These are phyloP conservation scores for Ustilaginoidea virens DNA, from an alignment of 2,329 filamentous ascomycete species.

Conservation along the genomic window DNA sequence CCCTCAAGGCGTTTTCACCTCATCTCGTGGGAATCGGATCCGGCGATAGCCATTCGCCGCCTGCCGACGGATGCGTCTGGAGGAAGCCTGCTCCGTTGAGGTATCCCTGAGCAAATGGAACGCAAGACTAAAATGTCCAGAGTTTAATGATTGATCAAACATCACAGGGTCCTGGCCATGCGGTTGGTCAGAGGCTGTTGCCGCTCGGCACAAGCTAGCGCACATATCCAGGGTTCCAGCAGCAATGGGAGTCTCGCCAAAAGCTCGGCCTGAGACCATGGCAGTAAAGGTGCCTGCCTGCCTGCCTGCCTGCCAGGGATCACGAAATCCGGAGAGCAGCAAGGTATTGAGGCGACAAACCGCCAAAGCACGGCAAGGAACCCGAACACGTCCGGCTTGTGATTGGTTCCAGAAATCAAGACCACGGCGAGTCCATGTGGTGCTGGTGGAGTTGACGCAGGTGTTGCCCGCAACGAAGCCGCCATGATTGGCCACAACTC, in stretches of 20 bases:
- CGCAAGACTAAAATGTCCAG: too few relatives aligned
- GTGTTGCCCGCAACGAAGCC: not conserved
- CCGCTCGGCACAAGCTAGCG: conserved; percentile 3
- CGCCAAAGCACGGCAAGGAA: too few relatives aligned
- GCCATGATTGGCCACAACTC: conserved; percentile 8
- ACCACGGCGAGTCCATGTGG: conserved; percentile 8
- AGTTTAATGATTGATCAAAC: too few relatives aligned
- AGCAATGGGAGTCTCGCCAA: conserved; percentile 2
- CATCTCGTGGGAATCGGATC: too few relatives aligned
- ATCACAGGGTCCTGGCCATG: conserved; percentile 9
- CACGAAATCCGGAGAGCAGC: too few relatives aligned
- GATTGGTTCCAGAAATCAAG: conserved; percentile 14
- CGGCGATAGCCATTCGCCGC: too few relatives aligned
- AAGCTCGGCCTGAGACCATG: too few relatives aligned
- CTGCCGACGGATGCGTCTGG: conserved; percentile 5
- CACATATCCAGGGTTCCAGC: not conserved
- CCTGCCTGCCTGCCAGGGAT: too few relatives aligned
- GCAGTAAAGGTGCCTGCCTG: too few relatives aligned
- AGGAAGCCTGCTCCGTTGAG: conserved; percentile 6
- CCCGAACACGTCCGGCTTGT: conserved; percentile 11
- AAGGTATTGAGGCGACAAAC: too few relatives aligned
- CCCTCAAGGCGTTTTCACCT: too few relatives aligned
- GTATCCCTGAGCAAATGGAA: too few relatives aligned
- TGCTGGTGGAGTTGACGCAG: conserved; percentile 9
- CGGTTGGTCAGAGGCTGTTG: conserved; percentile 15